Base-by-base conservation (phyloP, 768 basidiomycete genomes). In the Suillus hirtellus region DNA sequence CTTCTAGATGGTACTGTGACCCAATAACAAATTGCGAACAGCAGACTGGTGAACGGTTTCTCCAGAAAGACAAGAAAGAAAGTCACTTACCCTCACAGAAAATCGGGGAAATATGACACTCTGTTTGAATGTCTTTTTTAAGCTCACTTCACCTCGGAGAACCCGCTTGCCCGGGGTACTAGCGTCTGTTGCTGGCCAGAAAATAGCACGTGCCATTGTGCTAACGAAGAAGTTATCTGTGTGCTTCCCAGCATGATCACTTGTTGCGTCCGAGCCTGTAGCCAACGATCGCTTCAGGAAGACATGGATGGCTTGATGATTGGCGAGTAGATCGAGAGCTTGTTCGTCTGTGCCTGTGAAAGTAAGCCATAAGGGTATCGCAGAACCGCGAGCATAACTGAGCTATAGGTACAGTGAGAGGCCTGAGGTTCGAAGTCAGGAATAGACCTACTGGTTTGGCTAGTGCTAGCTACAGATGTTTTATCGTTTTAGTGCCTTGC, bases 141-240 rank as follows among this genome's bases (percentile, higher is more conserved):
- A 73, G 19, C 81, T 78, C 34, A 88, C 60, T 70, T 87, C 85
- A 8, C 87, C 86, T 59, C 78, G 76, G 15, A 86, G 70, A 46
- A 72, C 67, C 31, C 82, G 77, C 58, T 69, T 75, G 7, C 75
- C 75, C 4, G 63, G 58, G 62, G 68, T 73, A 31, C 70, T 67
- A 17, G 70, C 70, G 24, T 76, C 73, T 37, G 46, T 64, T 0
- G 49, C 31, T 1, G 64, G 56, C 86, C 85, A 88, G 70, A 86
- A 84, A 42, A 78, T 78, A 1, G 80, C 86, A 52, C 75, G 74
- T 9, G 80, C 81, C 19, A 77, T 75, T 24, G 65, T 72, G 53
- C 78, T 75, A 8, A 70, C 65, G 71, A 87, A 84, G 59, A 77
- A 77, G 64, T 82, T 84, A 70, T 83, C 79, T 40, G 81, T 80